Evolutionary conservation across 768 basidiomycete genomes (phyloP).

Genomic region (Megacollybia marginata): DNA sequence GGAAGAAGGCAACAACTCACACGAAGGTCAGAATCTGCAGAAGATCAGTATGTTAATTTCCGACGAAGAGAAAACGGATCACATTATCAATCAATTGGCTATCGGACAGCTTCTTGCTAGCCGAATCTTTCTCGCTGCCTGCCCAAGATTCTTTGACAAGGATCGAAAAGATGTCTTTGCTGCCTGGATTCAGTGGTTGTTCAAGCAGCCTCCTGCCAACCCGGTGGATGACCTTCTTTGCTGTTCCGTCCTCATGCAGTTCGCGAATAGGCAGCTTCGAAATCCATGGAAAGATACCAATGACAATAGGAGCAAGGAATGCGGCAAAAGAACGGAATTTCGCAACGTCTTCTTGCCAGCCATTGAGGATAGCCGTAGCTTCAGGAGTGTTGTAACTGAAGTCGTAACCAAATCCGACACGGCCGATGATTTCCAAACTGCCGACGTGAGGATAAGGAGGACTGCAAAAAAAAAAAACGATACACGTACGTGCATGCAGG

Average conservation of each 20-base stretch:
- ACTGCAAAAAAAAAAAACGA: not conserved
- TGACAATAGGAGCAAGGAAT: constrained; percentile 9
- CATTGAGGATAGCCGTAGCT: constrained; percentile 1
- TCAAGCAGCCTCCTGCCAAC: constrained; percentile 5
- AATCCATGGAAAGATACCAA: constrained; percentile 10
- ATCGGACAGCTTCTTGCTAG: not conserved
- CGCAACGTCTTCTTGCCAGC: constrained; percentile 2
- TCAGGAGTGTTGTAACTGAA: constrained; percentile 10
- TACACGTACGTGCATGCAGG: constrained; percentile 3
- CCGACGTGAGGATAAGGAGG: too few relatives aligned
- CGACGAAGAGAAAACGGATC: not conserved
- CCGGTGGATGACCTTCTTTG: constrained; percentile 6
- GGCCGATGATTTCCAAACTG: constrained; percentile 8
- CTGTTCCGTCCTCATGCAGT: constrained; percentile 9
- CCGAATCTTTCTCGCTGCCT: not conserved
- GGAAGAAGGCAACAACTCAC: not conserved
- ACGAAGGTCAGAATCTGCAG: not conserved
- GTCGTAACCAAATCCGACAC: constrained; percentile 25
- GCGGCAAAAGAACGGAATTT: constrained; percentile 1
- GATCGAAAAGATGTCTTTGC: constrained; percentile 7
- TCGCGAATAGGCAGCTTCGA: constrained; percentile 7
- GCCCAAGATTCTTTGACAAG: not conserved
- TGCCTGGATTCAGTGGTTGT: not conserved
- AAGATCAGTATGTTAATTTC: not conserved
- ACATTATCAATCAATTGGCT: constrained; percentile 3